Evolutionary conservation across 2,329 filamentous ascomycete genomes (phyloP).

Genomic region (Daldinia eschscholtzii): DNA sequence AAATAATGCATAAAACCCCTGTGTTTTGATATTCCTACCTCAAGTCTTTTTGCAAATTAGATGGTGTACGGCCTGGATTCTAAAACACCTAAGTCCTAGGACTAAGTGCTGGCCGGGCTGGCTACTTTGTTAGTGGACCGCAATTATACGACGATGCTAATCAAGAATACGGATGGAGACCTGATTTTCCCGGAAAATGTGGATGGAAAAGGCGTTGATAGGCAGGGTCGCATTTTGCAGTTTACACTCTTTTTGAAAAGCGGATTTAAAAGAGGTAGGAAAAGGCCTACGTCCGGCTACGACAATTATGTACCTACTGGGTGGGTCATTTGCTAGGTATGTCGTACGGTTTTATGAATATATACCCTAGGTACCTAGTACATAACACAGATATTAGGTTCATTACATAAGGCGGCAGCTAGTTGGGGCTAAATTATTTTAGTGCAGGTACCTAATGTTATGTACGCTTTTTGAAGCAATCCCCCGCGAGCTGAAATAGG

Average conservation of each 20-base stretch:
- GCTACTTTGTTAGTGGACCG: slow-evolving; percentile 28
- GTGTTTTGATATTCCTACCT: slow-evolving; percentile 17
- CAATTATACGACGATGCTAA: slow-evolving; percentile 29
- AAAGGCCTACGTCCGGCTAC: slow-evolving; percentile 1
- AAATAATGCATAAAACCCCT: slow-evolving; percentile 37
- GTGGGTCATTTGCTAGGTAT: too few relatives aligned
- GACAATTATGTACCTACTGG: not conserved
- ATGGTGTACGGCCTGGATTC: slow-evolving; percentile 7
- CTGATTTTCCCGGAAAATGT: not conserved
- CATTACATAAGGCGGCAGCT: slow-evolving; percentile 42
- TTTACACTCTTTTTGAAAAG: not conserved
- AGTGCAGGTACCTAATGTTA: too few relatives aligned
- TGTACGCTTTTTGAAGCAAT: slow-evolving; percentile 40
- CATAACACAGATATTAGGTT: not conserved
- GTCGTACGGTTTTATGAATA: not conserved
- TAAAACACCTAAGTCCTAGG: slow-evolving; percentile 6
- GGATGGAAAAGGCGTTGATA: slow-evolving; percentile 24
- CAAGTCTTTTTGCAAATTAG: slow-evolving; percentile 24
- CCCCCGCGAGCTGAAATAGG: slow-evolving; percentile 3
- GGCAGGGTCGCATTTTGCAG: slow-evolving; percentile 12
- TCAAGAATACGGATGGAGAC: not conserved
- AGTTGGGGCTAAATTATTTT: slow-evolving; percentile 36
- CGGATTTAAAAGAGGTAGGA: not conserved
- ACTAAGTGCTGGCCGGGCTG: not conserved
- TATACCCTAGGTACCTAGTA: too few relatives aligned